phyloP scores from a whole-genome alignment of 768 basidiomycete species.

The Boletus rex-veris region DNA sequence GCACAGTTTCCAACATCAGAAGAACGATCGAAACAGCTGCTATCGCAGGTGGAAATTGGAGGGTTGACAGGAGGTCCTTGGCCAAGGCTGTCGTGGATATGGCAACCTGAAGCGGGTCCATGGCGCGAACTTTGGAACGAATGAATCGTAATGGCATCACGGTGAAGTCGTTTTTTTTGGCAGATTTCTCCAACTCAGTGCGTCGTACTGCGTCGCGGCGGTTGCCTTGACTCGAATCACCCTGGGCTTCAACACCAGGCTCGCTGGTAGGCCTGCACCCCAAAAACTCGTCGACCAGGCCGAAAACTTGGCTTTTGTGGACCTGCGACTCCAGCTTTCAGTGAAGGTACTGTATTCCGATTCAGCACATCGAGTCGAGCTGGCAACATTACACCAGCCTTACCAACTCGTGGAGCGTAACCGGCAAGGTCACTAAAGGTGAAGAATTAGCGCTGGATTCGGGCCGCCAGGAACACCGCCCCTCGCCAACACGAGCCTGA shows the following conservation, averaged over 20 bases:
- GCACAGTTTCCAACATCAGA: conserved; percentile 43
- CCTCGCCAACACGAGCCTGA: too few relatives aligned
- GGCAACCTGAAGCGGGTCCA: conserved; percentile 31
- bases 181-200: not conserved
- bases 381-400: not conserved
- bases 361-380: not conserved
- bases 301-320: too few relatives aligned
- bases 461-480: too few relatives aligned
- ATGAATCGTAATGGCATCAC: conserved; percentile 30
- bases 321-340: too few relatives aligned
- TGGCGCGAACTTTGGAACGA: conserved; percentile 24
- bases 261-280: too few relatives aligned
- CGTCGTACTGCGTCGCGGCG: too few relatives aligned
- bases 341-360: not conserved
- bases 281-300: too few relatives aligned
- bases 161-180: not conserved
- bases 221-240: too few relatives aligned
- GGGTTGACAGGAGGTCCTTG: conserved; percentile 31
- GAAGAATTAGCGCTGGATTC: too few relatives aligned
- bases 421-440: too few relatives aligned
- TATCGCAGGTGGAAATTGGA: conserved; percentile 42
- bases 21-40: conserved; percentile 40
- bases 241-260: too few relatives aligned
- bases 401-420: too few relatives aligned
- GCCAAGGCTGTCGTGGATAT: conserved; percentile 29